Percentiles rank a stretch among this genome's conserved stretches.
Conservation (phyloP, 352 stramenopile species). For the Blastocystis sp. region DNA sequence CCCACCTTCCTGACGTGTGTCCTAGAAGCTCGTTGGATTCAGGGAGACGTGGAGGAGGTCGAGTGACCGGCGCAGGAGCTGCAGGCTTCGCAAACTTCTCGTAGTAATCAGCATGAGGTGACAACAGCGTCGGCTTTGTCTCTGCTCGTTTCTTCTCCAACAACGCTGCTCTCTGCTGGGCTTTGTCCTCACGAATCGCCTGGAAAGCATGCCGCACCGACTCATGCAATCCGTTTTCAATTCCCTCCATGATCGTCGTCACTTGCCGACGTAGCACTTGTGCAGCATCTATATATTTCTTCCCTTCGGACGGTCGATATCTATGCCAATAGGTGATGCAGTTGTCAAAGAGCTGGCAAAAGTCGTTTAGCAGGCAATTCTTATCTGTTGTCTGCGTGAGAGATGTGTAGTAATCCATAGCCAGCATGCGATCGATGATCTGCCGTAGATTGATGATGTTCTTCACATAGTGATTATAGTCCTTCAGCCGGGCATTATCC, state of each 20-base stretch:
- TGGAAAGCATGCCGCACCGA: neutral
- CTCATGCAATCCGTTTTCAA: neutral
- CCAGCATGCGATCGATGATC: neutral
- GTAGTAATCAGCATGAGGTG: neutral
- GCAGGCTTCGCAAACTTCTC: neutral
- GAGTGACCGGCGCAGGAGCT: neutral
- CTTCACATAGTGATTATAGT: conserved; percentile 53
- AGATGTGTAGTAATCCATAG: neutral
- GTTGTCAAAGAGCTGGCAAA: conserved; percentile 30
- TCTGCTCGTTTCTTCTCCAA: conserved; percentile 23
- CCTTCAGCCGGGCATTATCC: neutral
- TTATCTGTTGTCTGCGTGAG: neutral
- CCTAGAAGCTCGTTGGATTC: neutral
- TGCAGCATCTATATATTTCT: neutral
- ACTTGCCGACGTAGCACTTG: neutral
- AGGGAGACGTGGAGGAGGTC: neutral
- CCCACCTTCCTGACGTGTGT: neutral
- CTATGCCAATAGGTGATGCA: conserved; percentile 28
- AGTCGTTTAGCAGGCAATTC: neutral
- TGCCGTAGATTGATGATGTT: neutral
- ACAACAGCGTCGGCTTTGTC: neutral
- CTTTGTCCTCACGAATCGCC: neutral
- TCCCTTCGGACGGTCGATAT: neutral
- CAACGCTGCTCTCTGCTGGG: neutral
- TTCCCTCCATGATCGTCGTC: neutral